Evolutionary conservation across 441 rosid species (phyloP).

Genomic region (Gossypium gossypioides): DNA sequence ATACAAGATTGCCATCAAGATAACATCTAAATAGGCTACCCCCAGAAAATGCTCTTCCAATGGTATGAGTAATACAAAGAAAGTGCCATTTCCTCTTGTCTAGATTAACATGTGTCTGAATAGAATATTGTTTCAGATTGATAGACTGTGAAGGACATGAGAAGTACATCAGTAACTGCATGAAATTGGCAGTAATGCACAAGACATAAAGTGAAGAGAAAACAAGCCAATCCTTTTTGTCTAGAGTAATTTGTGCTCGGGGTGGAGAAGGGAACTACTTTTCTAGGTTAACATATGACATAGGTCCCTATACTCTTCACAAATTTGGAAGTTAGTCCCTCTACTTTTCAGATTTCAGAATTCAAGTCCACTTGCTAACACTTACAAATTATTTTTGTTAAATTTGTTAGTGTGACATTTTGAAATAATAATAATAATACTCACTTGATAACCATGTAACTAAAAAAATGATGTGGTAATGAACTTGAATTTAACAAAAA

Average conservation of each 20-base stretch:
- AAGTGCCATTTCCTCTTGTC: slow-evolving; percentile 86
- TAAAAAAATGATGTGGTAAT: background rate
- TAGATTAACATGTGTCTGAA: slow-evolving; percentile 54
- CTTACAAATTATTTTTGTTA: background rate
- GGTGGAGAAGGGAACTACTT: background rate
- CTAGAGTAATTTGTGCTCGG: background rate
- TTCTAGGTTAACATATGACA: background rate
- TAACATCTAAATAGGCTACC: slow-evolving; percentile 87
- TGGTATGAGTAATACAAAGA: slow-evolving; percentile 82
- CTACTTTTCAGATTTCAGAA: background rate
- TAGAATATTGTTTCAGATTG: slow-evolving; percentile 68
- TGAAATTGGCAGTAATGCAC: slow-evolving; percentile 10
- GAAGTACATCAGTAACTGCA: slow-evolving; percentile 12
- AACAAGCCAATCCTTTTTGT: background rate
- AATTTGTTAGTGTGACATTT: background rate
- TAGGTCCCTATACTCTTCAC: background rate
- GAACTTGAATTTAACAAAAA: background rate
- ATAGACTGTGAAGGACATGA: slow-evolving; percentile 46
- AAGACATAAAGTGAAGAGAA: background rate
- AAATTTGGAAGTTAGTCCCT: background rate
- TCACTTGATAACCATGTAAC: background rate
- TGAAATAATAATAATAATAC: background rate
- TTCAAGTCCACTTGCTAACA: background rate
- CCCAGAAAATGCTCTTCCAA: slow-evolving; percentile 96
- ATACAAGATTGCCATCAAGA: slow-evolving; percentile 75